Evolutionary conservation across 108 stramenopile species (phyloP).

Genomic region (Nitzschia sp.): DNA sequence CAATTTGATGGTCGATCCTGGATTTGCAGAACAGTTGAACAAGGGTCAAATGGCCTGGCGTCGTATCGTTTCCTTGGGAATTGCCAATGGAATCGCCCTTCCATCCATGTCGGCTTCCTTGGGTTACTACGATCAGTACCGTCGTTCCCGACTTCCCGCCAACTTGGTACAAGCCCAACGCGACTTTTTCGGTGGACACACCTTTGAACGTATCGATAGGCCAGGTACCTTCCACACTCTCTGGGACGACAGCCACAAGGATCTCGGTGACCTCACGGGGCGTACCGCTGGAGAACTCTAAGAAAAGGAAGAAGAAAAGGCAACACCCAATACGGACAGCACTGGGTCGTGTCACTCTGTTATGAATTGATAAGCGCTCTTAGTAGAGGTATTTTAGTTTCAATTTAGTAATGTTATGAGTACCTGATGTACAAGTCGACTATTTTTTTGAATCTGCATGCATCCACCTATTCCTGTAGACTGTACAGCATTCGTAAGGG

Average conservation of each 20-base stretch:
- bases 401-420: no score
- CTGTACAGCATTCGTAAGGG: no score
- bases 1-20: slow-evolving; percentile 94
- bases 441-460: no score
- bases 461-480: no score
- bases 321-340: not conserved
- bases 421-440: no score
- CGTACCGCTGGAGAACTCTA: slow-evolving; percentile 87
- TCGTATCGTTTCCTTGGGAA: slow-evolving; percentile 88
- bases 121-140: slow-evolving; percentile 95
- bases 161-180: slow-evolving; percentile 97
- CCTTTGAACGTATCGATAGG: slow-evolving; percentile 88
- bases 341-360: no score
- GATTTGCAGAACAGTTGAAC: slow-evolving; percentile 86
- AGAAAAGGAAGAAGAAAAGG: not conserved
- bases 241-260: slow-evolving; percentile 95
- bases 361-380: no score
- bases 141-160: slow-evolving; percentile 87
- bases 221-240: slow-evolving; percentile 89
- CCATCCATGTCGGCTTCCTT: slow-evolving; percentile 91
- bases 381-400: no score
- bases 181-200: slow-evolving; percentile 99
- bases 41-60: slow-evolving; percentile 88
- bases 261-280: slow-evolving; percentile 88
- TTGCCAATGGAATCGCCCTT: slow-evolving; percentile 87